A percentile compares a stretch with the other conserved stretches of the same genome.
Evolutionary conservation across 495 filamentous ascomycete genomes (phyloP).

Genomic region (Lasiosphaeriaceae sp.): DNA sequence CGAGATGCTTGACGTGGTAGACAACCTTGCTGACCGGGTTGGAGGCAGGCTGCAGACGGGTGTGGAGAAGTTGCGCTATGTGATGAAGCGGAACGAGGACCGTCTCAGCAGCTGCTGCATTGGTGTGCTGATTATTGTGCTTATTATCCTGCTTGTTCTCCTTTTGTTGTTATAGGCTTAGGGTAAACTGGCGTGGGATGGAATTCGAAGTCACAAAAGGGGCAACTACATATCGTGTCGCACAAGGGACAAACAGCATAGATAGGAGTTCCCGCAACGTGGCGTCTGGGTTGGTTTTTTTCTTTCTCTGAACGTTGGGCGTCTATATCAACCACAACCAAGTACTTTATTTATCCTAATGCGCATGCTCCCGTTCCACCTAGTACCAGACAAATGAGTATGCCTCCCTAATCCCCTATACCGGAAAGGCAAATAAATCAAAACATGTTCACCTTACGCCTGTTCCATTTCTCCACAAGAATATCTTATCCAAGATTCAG

Average conservation of each 20-base stretch:
- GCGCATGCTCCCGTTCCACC: too few species aligned
- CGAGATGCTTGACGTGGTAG: constrained; percentile 74
- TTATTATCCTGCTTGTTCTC: constrained; percentile 79
- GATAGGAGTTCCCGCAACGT: not conserved
- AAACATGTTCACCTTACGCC: not conserved
- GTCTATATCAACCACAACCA: too few species aligned
- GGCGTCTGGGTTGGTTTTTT: constrained; percentile 6
- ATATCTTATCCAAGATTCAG: constrained; percentile 34
- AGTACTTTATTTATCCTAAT: too few species aligned
- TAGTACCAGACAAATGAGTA: too few species aligned
- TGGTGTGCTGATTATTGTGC: constrained; percentile 73
- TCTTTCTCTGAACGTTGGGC: too few species aligned
- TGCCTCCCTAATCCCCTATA: too few species aligned
- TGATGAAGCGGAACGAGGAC: constrained; percentile 93
- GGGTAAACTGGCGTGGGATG: not conserved
- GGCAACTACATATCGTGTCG: not conserved
- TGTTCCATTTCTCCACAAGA: not conserved
- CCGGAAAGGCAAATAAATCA: not conserved
- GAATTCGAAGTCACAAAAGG: not conserved
- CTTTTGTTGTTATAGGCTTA: constrained; percentile 47
- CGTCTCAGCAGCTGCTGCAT: constrained; percentile 89
- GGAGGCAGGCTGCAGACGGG: constrained; percentile 81
- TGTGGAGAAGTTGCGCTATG: constrained; percentile 75
- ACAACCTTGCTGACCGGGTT: constrained; percentile 78
- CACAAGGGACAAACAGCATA: not conserved